Evolutionary conservation across 306 rosid species (phyloP), one percentile per base, ranked within the genome.

Genomic region (Castanopsis chinensis): DNA sequence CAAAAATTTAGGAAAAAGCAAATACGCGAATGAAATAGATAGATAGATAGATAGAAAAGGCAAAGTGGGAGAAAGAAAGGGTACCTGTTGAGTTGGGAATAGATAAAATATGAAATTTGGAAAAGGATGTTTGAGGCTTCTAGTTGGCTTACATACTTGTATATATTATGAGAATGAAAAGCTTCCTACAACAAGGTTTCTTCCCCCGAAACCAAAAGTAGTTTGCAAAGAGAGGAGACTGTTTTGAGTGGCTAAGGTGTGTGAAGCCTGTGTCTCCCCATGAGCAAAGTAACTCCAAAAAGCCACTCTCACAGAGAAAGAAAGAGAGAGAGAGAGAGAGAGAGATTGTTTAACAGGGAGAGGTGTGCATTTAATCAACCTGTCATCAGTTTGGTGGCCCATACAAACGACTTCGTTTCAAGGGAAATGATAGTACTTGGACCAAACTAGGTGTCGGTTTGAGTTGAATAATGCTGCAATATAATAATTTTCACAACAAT

Each of bases 241-340:
- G 32, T 1, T 45, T 4, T 3, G 21, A 65, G 68, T 68, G 4
- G 86, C 69, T 68, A 82, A 55, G 27, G 45, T 73, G 41, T 58
- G 76, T 23, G 41, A 51, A 69, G 74, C 25, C 9, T 28, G 64
- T 72, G 51, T 72, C 81, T 18, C 76, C 25, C 20, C 52, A 33
- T 21, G 25, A 17, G 49, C 71, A 32, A 33, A 65, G 70, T 19
- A 64, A 64, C 37, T 30, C 41, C 70, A 64, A 15, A 30, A 30
- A 64, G 70, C 33, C 33, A 12, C 14, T 1, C 20, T 19, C 51
- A n/a, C n/a, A n/a, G n/a, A n/a, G n/a, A n/a, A n/a, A 8, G 1
- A 3, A 17, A 33, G n/a, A 25, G 71, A 63, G 28, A 11, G 69
- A 63, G 30, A n/a, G 68, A 63, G 69, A 28, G 69, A 30, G 69